These are phyloP conservation scores for Xerocomus potaroensis DNA, from an alignment of 768 basidiomycete species.

Conservation along the genomic window DNA sequence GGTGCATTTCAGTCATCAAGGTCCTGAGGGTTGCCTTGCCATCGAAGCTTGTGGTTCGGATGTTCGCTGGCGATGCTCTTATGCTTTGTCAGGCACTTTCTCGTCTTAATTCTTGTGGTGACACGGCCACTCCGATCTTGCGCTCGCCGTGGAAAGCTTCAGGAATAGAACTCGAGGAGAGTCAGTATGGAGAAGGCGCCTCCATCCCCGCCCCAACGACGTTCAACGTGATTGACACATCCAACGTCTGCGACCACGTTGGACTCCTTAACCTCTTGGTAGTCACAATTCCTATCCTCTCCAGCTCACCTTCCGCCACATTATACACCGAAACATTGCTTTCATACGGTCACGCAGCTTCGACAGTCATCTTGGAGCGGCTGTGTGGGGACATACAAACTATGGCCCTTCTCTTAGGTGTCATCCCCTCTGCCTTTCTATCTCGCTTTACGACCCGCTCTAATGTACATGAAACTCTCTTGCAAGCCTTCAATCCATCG, in stretches of 20 bases:
- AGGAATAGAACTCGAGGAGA: slow-evolving; percentile 20
- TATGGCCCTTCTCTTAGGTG: slow-evolving; percentile 25
- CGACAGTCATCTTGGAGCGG: slow-evolving; percentile 17
- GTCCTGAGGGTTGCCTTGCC: slow-evolving; percentile 5
- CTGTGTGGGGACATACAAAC: slow-evolving; percentile 28
- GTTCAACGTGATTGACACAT: slow-evolving; percentile 34
- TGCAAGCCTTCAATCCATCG: neutral
- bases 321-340: slow-evolving; percentile 30
- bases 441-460: slow-evolving; percentile 30
- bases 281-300: slow-evolving; percentile 22
- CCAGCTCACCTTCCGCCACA: slow-evolving; percentile 18
- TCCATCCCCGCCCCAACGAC: slow-evolving; percentile 21
- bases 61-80: slow-evolving; percentile 30
- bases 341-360: slow-evolving; percentile 5
- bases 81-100: slow-evolving; percentile 26
- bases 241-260: slow-evolving; percentile 29
- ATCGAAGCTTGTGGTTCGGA: slow-evolving; percentile 19
- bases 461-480: slow-evolving; percentile 20
- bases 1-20: slow-evolving; percentile 23
- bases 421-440: slow-evolving; percentile 23
- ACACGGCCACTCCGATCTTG: slow-evolving; percentile 15
- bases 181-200: slow-evolving; percentile 14
- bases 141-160: slow-evolving; percentile 23
- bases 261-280: slow-evolving; percentile 28
- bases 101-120: slow-evolving; percentile 5